Evolutionary conservation across 768 basidiomycete genomes (phyloP).

Genomic region (Multifurca ochricompacta): DNA sequence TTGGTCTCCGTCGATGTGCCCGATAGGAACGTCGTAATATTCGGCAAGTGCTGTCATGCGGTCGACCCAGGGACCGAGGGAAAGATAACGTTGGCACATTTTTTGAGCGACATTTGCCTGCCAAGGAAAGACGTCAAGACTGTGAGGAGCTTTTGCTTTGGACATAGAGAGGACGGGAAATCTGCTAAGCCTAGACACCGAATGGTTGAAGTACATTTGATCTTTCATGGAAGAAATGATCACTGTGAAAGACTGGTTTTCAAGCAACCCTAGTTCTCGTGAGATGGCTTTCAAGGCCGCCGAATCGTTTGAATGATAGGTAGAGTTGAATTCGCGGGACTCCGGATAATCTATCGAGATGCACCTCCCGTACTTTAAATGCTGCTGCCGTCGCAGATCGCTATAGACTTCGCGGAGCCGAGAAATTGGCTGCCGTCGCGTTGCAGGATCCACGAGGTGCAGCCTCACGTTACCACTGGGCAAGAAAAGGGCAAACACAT

Average conservation of each 20-base stretch:
- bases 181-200: constrained; percentile 60
- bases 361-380: constrained; percentile 33
- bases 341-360: constrained; percentile 58
- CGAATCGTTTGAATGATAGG: constrained; percentile 71
- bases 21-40: constrained; percentile 89
- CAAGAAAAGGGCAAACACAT: constrained; percentile 83
- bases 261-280: constrained; percentile 71
- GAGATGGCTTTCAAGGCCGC: constrained; percentile 83
- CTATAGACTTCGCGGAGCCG: constrained; percentile 69
- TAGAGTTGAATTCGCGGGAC: constrained; percentile 50
- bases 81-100: constrained; percentile 79
- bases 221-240: constrained; percentile 85
- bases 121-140: constrained; percentile 83
- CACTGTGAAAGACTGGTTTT: constrained; percentile 65
- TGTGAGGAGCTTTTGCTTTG: constrained; percentile 66
- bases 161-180: constrained; percentile 88
- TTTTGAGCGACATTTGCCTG: constrained; percentile 73
- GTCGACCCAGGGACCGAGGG: constrained; percentile 72
- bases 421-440: constrained; percentile 73
- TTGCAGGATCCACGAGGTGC: constrained; percentile 86
- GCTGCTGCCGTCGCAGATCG: constrained; percentile 50
- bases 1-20: constrained; percentile 87
- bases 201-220: constrained; percentile 70
- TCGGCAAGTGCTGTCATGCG: constrained; percentile 71
- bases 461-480: constrained; percentile 64